phyloP scores from a whole-genome alignment of 169 alveolate genomes.

The Nephromyces sp. region DNA sequence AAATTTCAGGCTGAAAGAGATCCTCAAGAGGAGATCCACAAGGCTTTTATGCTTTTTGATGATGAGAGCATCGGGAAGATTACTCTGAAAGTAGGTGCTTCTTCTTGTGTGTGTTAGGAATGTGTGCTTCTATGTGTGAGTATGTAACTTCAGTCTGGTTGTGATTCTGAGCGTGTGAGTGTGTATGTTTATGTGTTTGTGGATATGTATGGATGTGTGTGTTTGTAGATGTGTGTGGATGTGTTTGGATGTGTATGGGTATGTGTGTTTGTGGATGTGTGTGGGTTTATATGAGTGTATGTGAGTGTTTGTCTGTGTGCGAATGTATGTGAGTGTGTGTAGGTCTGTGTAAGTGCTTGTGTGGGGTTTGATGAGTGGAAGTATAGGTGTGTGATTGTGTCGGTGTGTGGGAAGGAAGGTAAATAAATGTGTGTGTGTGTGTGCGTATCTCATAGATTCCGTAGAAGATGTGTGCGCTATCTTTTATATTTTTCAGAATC shows the following conservation, averaged over 20 bases:
- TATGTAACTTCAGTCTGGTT: no score
- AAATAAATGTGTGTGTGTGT: constrained; percentile 42
- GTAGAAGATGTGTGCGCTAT: neutral
- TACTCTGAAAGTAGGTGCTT: constrained; percentile 72
- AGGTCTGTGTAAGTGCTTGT: neutral
- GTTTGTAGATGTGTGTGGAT: no score
- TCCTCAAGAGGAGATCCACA: constrained; percentile 80
- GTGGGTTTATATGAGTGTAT: no score
- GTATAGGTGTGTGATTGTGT: neutral
- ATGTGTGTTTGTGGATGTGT: no score
- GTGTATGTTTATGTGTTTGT: no score
- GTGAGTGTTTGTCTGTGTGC: no score
- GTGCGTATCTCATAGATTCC: neutral
- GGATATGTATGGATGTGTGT: no score
- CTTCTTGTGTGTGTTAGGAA: no score
- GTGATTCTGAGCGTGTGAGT: no score
- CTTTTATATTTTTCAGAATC: constrained; percentile 49
- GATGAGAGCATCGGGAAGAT: constrained; percentile 92
- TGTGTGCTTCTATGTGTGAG: no score
- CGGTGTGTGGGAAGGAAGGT: neutral
- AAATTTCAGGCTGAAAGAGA: constrained; percentile 53
- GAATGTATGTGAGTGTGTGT: no score
- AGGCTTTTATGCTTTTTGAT: constrained; percentile 86
- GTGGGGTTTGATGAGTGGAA: neutral
- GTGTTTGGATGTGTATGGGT: no score